A percentile compares a stretch with the other conserved stretches of the same genome.
Conservation (phyloP, 2,329 filamentous ascomycete species). For the Pseudogymnoascus sp. region DNA sequence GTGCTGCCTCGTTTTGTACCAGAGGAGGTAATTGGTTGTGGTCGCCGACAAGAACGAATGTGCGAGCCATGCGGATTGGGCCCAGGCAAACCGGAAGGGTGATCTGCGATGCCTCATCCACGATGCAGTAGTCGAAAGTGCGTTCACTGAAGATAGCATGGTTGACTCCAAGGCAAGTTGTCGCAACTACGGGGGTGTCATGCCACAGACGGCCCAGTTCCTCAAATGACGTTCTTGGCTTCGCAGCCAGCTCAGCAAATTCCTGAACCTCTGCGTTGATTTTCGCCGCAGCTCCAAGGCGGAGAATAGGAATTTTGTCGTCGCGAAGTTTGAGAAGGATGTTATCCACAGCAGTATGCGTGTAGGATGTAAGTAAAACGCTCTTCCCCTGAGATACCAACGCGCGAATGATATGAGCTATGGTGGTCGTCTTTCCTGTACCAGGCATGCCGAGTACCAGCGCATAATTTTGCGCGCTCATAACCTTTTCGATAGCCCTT, state of each 20-base stretch:
- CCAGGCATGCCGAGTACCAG: conserved; percentile 98
- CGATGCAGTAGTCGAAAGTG: conserved; percentile 95
- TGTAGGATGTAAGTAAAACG: conserved; percentile 89
- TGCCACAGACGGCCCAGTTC: conserved; percentile 80
- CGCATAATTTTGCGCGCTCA: conserved; percentile 91
- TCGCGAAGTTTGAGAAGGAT: conserved; percentile 85
- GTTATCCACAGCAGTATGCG: conserved; percentile 96
- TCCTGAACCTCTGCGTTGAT: conserved; percentile 80
- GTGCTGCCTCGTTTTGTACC: conserved; percentile 84
- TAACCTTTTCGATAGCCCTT: conserved; percentile 83
- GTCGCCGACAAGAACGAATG: conserved; percentile 91
- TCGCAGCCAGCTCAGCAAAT: conserved; percentile 72
- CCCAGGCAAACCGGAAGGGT: conserved; percentile 91
- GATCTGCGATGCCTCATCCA: conserved; percentile 96
- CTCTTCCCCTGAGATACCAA: conserved; percentile 85
- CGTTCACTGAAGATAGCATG: conserved; percentile 83
- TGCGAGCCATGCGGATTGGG: conserved; percentile 84
- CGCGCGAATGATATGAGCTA: conserved; percentile 91
- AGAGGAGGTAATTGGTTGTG: conserved; percentile 93
- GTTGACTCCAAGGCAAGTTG: conserved; percentile 86
- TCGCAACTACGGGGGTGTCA: conserved; percentile 80
- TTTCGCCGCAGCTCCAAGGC: conserved; percentile 78
- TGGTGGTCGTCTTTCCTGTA: conserved; percentile 96
- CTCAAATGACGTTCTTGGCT: conserved; percentile 68
- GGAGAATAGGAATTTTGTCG: conserved; percentile 68